Evolutionary conservation across 2,329 filamentous ascomycete genomes (phyloP), one percentile per base, ranked within the genome.

Genomic region (Neopestalotiopsis clavispora): DNA sequence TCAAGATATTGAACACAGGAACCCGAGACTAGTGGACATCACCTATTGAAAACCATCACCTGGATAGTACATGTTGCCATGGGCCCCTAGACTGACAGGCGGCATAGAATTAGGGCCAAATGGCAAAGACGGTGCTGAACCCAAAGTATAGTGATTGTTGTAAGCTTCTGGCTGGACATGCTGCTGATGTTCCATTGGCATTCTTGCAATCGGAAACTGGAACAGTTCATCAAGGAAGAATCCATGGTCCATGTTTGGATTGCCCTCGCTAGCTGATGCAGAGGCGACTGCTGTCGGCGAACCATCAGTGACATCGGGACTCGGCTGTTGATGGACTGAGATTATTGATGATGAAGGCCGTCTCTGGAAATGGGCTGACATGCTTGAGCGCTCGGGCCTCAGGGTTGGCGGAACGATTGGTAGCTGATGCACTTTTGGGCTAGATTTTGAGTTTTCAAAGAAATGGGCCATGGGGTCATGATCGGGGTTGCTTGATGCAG

Each of bases 141-240:
- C 70, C 30, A 75, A 63, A 1, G 66, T 72, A 30, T 73, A 76
- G 3, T 69, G 28, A 17, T 66, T 70, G 32, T 71, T 74, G 32
- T 62, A n/a, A 20, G 73, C 72, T 12, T 67, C 40, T 4, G 69
- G 66, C 40, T 74, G 72, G 32, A 73, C 40, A 66, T 62, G 12
- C 30, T 57, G 34, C 34, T 38, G 34, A 38, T 38, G 61, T 23
- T 32, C 38, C 42, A 68, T 52, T 60, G 58, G 20, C 62, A 67
- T 38, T 61, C 28, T 38, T 62, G 28, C 14, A 10, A 34, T 57
- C 13, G 67, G 71, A 4, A 17, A 20, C 13, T 75, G 73, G 79
- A 80, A 82, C 32, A 82, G 68, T 65, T 72, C 76, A 57, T 81
- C 79, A 64, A 82, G 80, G 57, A 81, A 76, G 60, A 82, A 77